Conservation (phyloP, 208 protist species). For the Leishmania tropica region DNA sequence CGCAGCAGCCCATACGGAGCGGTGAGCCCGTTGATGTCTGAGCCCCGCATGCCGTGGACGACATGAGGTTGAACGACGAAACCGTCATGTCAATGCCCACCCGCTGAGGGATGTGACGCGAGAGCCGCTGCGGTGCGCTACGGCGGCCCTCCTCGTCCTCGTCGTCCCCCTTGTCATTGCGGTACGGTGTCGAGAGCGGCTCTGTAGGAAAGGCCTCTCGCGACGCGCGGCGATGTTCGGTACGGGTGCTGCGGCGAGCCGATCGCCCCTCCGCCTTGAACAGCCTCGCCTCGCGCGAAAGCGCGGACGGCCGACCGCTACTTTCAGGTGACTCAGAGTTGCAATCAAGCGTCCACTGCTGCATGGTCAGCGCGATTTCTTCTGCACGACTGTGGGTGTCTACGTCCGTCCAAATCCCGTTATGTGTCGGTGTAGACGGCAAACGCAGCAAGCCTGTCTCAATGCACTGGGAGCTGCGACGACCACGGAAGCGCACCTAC, state of each 20-base stretch:
- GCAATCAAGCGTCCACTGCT: conserved; percentile 32
- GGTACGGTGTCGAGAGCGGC: background rate
- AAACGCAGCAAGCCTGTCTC: background rate
- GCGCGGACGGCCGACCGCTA: conserved; percentile 19
- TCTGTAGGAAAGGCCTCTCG: background rate
- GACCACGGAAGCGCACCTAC: background rate
- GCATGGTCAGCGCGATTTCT: conserved; percentile 9
- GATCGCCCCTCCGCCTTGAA: conserved; percentile 10
- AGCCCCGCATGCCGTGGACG: background rate
- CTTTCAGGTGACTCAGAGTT: conserved; percentile 37
- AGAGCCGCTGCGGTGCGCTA: conserved; percentile 54
- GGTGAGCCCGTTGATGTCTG: conserved; percentile 16
- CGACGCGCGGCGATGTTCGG: background rate
- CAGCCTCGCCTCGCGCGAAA: conserved; percentile 17
- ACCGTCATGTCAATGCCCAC: conserved; percentile 83
- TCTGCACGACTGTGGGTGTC: background rate
- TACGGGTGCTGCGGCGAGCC: conserved; percentile 5
- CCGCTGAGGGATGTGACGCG: conserved; percentile 84
- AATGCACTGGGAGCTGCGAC: background rate
- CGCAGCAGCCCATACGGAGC: background rate
- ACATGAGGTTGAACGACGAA: conserved; percentile 71
- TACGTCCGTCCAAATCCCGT: background rate
- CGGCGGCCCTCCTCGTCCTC: conserved; percentile 47
- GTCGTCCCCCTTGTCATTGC: conserved; percentile 5
- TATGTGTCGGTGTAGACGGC: background rate